Evolutionary conservation across 1,284 basidiomycete species (phyloP).

Genomic region (Exobasidium rhododendri): DNA sequence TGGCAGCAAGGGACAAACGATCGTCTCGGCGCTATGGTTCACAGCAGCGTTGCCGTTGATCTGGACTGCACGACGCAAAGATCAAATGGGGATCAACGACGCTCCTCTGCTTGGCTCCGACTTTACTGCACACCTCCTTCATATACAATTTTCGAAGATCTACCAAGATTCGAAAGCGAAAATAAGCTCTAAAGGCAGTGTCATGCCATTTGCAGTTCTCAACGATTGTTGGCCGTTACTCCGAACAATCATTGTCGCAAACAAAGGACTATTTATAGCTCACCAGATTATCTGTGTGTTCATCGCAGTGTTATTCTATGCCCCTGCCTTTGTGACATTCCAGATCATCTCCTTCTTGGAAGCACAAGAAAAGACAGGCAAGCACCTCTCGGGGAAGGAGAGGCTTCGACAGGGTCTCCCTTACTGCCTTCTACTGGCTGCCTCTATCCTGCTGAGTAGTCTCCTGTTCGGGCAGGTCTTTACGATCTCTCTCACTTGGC

Average conservation of each 20-base stretch:
- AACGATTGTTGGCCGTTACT: not conserved
- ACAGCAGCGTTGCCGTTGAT: constrained; percentile 1
- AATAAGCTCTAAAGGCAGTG: not conserved
- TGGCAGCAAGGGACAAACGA: not conserved
- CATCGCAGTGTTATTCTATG: constrained; percentile 3
- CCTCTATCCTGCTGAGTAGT: constrained; percentile 3
- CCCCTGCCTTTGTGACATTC: constrained; percentile 1
- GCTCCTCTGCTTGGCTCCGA: constrained; percentile 1
- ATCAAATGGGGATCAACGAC: not conserved
- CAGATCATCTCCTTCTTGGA: not conserved
- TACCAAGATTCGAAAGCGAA: not conserved
- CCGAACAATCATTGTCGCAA: not conserved
- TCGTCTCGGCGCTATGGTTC: constrained; percentile 4
- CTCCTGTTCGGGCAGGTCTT: constrained; percentile 9
- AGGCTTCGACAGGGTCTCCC: constrained; percentile 5
- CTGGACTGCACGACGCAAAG: not conserved
- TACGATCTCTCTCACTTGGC: constrained; percentile 2
- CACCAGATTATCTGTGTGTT: not conserved
- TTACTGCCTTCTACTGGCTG: constrained; percentile 7
- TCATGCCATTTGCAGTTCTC: not conserved
- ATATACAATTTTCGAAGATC: not conserved
- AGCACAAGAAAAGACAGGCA: not conserved
- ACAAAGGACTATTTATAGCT: not conserved
- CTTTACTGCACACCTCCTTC: not conserved
- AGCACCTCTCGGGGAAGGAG: not conserved